These are phyloP conservation scores for Colletotrichum phormii DNA, from an alignment of 2,329 filamentous ascomycete species.

Conservation along the genomic window DNA sequence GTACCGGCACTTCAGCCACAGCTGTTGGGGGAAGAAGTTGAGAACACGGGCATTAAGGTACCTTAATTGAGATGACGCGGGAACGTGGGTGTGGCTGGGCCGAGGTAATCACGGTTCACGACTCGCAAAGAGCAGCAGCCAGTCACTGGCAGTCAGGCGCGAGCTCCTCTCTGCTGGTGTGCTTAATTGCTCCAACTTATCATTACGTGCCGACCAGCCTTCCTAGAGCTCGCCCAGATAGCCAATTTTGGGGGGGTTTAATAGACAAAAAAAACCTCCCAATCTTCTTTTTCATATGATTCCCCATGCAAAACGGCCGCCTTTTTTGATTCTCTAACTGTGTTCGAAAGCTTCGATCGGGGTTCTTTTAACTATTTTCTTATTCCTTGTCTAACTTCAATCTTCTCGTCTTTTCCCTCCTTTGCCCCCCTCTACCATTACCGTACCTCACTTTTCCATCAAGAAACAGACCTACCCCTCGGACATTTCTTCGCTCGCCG, in stretches of 20 bases:
- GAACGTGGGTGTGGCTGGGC: slow-evolving; percentile 32
- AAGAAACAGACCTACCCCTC: background rate
- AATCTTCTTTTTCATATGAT: slow-evolving; percentile 17
- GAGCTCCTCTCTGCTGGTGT: slow-evolving; percentile 2
- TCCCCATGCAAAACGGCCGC: background rate
- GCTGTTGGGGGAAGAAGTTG: background rate
- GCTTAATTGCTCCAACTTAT: slow-evolving; percentile 11
- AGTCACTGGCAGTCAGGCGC: background rate
- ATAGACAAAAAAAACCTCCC: background rate
- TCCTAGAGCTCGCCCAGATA: slow-evolving; percentile 21
- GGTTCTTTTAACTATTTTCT: background rate
- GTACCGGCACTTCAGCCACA: slow-evolving; percentile 11
- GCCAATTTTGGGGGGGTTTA: slow-evolving; percentile 16
- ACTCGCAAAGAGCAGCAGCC: slow-evolving; percentile 5
- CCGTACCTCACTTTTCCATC: background rate
- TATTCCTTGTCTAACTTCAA: background rate
- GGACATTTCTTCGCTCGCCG: slow-evolving; percentile 27
- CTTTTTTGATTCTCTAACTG: background rate
- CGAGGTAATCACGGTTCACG: slow-evolving; percentile 37
- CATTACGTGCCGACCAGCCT: slow-evolving; percentile 31
- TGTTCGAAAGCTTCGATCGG: background rate
- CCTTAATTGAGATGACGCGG: background rate
- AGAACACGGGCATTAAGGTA: background rate
- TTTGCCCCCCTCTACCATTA: background rate
- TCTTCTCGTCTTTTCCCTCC: background rate